These are phyloP conservation scores for Neofusicoccum ribis DNA, from an alignment of 2,329 filamentous ascomycete species.

Conservation along the genomic window DNA sequence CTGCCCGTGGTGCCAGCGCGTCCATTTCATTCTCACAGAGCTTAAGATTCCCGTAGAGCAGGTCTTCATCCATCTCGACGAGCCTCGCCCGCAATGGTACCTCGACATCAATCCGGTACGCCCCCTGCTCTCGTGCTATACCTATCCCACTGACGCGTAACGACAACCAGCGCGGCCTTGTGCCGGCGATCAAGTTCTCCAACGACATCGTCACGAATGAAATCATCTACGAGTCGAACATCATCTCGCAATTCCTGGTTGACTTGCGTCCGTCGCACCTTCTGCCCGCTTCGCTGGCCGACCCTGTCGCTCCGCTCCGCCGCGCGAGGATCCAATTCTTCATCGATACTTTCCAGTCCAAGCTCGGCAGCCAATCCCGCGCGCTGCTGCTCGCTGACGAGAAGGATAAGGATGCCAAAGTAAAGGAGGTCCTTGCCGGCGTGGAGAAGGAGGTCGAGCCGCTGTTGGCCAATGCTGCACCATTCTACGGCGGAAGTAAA, in stretches of 20 bases:
- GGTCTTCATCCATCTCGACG: constrained; percentile 69
- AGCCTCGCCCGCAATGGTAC: constrained; percentile 71
- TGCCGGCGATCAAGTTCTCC: constrained; percentile 68
- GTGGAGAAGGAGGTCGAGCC: constrained; percentile 74
- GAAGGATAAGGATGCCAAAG: constrained; percentile 50
- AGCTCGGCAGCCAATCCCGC: constrained; percentile 54
- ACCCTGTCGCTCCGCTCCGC: constrained; percentile 57
- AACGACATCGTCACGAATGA: constrained; percentile 49
- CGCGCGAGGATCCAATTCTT: constrained; percentile 73
- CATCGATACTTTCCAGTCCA: constrained; percentile 66
- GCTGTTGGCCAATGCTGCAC: constrained; percentile 51
- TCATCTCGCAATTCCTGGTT: constrained; percentile 71
- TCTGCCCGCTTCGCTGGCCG: constrained; percentile 55
- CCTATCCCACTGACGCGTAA: not conserved
- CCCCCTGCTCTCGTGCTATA: not conserved
- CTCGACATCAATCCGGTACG: constrained; percentile 70
- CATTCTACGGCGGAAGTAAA: constrained; percentile 49
- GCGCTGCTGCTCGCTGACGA: constrained; percentile 48
- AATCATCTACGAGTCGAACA: constrained; percentile 71
- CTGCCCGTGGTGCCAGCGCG: constrained; percentile 76
- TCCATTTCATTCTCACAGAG: constrained; percentile 69
- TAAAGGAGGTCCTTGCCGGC: constrained; percentile 54
- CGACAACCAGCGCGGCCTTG: constrained; percentile 61
- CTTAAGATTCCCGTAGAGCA: constrained; percentile 67
- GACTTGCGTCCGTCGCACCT: constrained; percentile 71